Evolutionary conservation across 805 yeast species (phyloP).

Genomic region (Huiozyma sinensis): DNA sequence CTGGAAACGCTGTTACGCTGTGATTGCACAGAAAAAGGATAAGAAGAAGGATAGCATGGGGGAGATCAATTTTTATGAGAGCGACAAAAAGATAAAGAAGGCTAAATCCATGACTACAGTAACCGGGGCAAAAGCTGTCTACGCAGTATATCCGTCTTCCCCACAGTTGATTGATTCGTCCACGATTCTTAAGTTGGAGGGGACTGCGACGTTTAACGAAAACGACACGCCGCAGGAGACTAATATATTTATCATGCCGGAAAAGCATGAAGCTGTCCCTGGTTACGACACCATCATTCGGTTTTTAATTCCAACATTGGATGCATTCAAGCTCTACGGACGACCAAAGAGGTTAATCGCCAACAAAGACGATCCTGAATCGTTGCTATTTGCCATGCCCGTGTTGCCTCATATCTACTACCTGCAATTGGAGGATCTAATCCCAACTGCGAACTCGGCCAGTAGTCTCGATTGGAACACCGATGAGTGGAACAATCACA

Average conservation of each 20-base stretch:
- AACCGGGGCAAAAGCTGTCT: conserved; percentile 54
- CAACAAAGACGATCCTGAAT: conserved; percentile 41
- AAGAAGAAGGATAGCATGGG: conserved; percentile 42
- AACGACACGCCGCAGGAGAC: conserved; percentile 39
- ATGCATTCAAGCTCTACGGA: conserved; percentile 62
- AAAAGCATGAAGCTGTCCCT: conserved; percentile 59
- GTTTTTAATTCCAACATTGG: conserved; percentile 56
- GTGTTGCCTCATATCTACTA: conserved; percentile 60
- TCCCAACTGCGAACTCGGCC: conserved; percentile 30
- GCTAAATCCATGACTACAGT: conserved; percentile 70
- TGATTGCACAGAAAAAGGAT: conserved; percentile 58
- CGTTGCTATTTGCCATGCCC: conserved; percentile 64
- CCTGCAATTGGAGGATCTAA: conserved; percentile 48
- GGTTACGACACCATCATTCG: conserved; percentile 67
- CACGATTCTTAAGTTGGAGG: conserved; percentile 84
- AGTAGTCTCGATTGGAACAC: conserved; percentile 41
- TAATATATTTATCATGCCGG: conserved; percentile 52
- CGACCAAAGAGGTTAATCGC: conserved; percentile 56
- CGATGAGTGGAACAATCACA: conserved; percentile 47
- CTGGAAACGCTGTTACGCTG: conserved; percentile 91
- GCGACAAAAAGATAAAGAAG: conserved; percentile 63
- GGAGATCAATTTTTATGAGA: conserved; percentile 68
- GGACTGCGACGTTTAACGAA: conserved; percentile 53
- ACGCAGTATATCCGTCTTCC: conserved; percentile 89
- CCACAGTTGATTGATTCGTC: conserved; percentile 72